Evolutionary conservation across 2,329 filamentous ascomycete species (phyloP).

Genomic region (Penicillium sp.): DNA sequence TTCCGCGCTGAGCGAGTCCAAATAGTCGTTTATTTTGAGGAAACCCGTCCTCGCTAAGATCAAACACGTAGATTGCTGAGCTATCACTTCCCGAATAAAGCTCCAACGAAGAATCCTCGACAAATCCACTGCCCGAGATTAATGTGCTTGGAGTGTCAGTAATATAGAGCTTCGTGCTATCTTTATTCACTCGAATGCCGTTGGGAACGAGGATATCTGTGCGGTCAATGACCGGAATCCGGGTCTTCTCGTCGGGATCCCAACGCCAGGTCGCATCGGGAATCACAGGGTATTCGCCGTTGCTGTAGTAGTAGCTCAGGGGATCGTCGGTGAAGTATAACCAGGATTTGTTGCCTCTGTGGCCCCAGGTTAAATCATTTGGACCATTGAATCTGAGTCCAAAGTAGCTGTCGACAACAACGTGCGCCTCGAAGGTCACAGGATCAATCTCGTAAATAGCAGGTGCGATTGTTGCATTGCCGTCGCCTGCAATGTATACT

Average conservation of each 20-base stretch:
- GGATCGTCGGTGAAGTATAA: constrained; percentile 1
- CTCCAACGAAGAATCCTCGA: background rate
- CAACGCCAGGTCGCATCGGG: background rate
- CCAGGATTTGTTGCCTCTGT: background rate
- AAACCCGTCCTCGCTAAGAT: constrained; percentile 16
- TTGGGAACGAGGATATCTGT: background rate
- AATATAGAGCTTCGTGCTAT: background rate
- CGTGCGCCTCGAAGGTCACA: background rate
- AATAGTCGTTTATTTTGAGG: constrained; percentile 18
- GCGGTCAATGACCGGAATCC: background rate
- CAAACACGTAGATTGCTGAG: constrained; percentile 15
- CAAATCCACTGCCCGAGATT: background rate
- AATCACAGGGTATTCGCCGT: background rate
- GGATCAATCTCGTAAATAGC: background rate
- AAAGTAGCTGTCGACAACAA: background rate
- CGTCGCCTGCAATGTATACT: background rate
- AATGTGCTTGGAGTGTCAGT: background rate
- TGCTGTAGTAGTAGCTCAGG: background rate
- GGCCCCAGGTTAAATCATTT: background rate
- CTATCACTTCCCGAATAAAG: background rate
- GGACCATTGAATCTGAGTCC: background rate
- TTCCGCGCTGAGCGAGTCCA: constrained; percentile 16
- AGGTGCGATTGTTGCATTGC: background rate
- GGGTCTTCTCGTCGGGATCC: background rate
- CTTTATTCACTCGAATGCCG: background rate